These are phyloP conservation scores for Chlorociboria aeruginascens DNA, from an alignment of 495 filamentous ascomycete species.

Conservation along the genomic window DNA sequence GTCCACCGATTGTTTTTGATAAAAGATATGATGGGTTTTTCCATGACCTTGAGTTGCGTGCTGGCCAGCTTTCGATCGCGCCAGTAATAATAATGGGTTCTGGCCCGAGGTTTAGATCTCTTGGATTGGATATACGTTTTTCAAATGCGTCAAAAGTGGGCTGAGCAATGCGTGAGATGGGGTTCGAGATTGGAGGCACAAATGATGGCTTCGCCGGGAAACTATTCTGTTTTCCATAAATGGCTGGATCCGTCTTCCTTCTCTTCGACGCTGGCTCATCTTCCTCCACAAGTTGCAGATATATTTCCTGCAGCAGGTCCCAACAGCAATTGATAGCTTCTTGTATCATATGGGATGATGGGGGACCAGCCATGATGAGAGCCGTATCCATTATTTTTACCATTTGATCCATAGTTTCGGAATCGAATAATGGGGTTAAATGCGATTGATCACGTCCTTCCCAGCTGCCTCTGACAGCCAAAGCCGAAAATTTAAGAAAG, in stretches of 20 bases:
- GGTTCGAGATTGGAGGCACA: constrained; percentile 19
- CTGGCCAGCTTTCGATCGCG: constrained; percentile 63
- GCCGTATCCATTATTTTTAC: constrained; percentile 62
- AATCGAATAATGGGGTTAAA: not conserved
- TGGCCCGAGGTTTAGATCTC: constrained; percentile 20
- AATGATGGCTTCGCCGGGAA: constrained; percentile 1
- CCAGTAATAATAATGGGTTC: constrained; percentile 60
- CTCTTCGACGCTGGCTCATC: constrained; percentile 14
- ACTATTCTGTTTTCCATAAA: not conserved
- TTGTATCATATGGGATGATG: constrained; percentile 28
- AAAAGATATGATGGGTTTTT: constrained; percentile 61
- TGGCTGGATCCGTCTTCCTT: constrained; percentile 6
- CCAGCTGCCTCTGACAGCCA: constrained; percentile 19
- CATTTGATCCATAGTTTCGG: constrained; percentile 8
- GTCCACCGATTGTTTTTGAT: constrained; percentile 60
- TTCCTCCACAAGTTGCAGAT: not conserved
- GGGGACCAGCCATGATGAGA: constrained; percentile 69
- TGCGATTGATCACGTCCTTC: not conserved
- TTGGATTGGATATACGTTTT: constrained; percentile 34
- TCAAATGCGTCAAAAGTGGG: constrained; percentile 55
- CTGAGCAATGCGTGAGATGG: constrained; percentile 23
- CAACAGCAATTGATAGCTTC: constrained; percentile 46
- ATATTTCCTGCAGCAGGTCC: constrained; percentile 25
- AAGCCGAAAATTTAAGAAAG: constrained; percentile 45
- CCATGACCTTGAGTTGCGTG: constrained; percentile 59